phyloP scores from a whole-genome alignment of 257 asterid genomes.

The Nicotiana noctiflora region DNA sequence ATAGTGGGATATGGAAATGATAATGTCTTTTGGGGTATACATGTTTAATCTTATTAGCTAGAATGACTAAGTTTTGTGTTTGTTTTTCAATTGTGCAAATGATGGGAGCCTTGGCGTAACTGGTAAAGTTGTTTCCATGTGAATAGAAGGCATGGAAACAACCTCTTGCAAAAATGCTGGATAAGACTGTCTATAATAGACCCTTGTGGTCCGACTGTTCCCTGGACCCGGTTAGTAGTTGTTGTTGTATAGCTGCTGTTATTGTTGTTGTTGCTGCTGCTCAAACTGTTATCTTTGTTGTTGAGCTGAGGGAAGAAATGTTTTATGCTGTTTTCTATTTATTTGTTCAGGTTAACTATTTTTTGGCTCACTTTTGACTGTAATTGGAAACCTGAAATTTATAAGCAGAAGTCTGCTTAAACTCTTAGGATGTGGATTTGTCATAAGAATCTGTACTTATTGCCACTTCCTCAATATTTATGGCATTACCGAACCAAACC shows the following conservation, averaged over 20 bases:
- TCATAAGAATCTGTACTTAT: neutral
- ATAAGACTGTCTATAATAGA: too few relatives aligned
- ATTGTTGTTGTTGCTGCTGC: neutral
- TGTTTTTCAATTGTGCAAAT: neutral
- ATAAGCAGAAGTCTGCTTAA: neutral
- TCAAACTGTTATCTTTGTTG: neutral
- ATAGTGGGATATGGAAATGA: neutral
- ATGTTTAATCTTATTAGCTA: neutral
- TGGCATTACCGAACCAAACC: neutral
- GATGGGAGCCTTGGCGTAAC: too few relatives aligned
- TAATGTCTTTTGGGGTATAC: too few relatives aligned
- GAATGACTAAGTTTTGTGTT: neutral
- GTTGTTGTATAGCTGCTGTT: too few relatives aligned
- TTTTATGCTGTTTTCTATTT: neutral
- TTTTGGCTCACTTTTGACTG: neutral
- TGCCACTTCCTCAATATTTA: neutral
- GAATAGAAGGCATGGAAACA: too few relatives aligned
- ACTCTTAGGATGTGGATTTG: neutral
- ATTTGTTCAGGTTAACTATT: neutral
- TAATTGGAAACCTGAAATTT: neutral
- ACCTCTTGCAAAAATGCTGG: too few relatives aligned
- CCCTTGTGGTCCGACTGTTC: too few relatives aligned
- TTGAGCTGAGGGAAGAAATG: neutral
- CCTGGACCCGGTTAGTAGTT: too few relatives aligned
- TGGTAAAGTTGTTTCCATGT: too few relatives aligned